phyloP scores from a whole-genome alignment of 495 filamentous ascomycete species.

The Elaphomyces granulatus region DNA sequence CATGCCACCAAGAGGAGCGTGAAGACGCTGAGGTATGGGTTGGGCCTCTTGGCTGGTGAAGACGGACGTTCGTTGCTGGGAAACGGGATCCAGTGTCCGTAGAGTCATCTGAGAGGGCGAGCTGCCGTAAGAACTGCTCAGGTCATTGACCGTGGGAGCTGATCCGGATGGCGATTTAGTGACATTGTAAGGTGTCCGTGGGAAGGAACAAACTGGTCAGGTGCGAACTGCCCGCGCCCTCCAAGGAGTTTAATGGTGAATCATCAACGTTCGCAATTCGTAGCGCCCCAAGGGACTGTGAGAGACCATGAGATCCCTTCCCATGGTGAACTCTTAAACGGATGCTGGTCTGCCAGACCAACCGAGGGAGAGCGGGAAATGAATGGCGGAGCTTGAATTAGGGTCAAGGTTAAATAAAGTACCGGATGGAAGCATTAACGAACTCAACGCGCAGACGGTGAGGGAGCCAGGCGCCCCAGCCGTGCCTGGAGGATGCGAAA shows the following conservation, averaged over 20 bases:
- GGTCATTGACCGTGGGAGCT: neutral
- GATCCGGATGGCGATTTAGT: neutral
- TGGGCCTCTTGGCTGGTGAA: conserved; percentile 11
- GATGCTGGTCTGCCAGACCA: too few relatives aligned
- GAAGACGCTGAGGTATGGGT: conserved; percentile 14
- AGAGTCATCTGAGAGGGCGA: neutral
- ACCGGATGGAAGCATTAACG: neutral
- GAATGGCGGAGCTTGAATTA: neutral
- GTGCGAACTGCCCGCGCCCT: neutral
- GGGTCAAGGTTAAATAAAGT: neutral
- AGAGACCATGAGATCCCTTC: conserved; percentile 85
- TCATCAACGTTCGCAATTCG: conserved; percentile 96
- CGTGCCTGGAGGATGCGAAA: neutral
- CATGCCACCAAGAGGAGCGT: too few relatives aligned
- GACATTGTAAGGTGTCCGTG: neutral
- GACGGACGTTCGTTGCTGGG: conserved; percentile 15
- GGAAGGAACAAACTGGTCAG: neutral
- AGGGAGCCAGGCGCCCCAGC: neutral
- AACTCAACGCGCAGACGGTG: neutral
- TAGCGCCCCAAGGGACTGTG: conserved; percentile 82
- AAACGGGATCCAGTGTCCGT: neutral
- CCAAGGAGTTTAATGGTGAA: conserved; percentile 39
- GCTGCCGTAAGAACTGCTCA: neutral
- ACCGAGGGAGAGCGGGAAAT: too few relatives aligned
- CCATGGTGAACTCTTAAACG: conserved; percentile 50